A percentile compares a stretch with the other conserved stretches of the same genome.
These are phyloP conservation scores for Gossypioides kirkii DNA, from an alignment of 345 rosid species.

Conservation along the genomic window DNA sequence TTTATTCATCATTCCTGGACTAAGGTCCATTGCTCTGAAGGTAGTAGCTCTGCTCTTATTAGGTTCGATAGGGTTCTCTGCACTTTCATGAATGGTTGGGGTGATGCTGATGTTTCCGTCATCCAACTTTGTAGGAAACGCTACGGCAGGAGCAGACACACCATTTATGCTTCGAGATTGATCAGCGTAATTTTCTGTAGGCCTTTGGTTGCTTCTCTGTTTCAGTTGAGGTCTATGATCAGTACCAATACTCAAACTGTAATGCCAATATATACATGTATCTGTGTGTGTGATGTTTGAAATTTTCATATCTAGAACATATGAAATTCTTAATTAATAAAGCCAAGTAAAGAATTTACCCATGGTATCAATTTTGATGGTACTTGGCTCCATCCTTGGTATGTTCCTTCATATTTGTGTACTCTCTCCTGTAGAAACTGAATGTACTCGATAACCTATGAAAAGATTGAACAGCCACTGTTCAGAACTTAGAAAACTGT, in stretches of 20 bases:
- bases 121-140: conserved; percentile 47
- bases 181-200: conserved; percentile 42
- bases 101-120: conserved; percentile 41
- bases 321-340: neutral
- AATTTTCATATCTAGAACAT: too few relatives aligned
- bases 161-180: conserved; percentile 32
- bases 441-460: conserved; percentile 88
- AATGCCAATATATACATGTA: neutral
- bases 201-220: conserved; percentile 52
- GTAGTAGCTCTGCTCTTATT: conserved; percentile 29
- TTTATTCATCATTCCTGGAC: conserved; percentile 29
- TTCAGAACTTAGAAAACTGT: neutral
- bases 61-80: conserved; percentile 36
- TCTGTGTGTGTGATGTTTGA: too few relatives aligned
- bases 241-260: neutral
- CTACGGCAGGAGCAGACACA: conserved; percentile 34
- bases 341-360: conserved; percentile 41
- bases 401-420: conserved; percentile 62
- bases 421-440: conserved; percentile 87
- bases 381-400: conserved; percentile 73
- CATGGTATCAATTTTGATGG: conserved; percentile 57
- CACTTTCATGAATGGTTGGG: conserved; percentile 35
- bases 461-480: neutral
- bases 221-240: conserved; percentile 9
- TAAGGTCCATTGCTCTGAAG: conserved; percentile 42